Base-by-base conservation (phyloP, 179 eudicot genomes). In the Gypsophila paniculata region DNA sequence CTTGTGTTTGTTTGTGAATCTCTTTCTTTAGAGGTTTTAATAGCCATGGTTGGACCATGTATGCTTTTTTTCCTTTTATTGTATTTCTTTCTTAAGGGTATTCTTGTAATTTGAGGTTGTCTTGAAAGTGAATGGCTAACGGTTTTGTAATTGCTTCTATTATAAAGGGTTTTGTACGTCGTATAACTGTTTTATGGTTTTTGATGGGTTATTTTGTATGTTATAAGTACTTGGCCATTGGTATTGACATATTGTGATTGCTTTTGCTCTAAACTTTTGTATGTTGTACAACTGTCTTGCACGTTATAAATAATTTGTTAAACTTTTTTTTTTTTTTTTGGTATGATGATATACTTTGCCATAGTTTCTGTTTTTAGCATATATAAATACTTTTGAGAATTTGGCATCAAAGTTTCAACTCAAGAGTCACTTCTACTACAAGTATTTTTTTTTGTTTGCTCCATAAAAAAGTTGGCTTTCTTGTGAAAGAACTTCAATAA, bases 31-130 rank as follows among this genome's bases (percentile, higher is more conserved):
- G 75, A 79, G 73, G 61, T 72, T 80, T 68, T 84, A 75, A 69
- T 75, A 74, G 64, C 76, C 76, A 82, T 89, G 88, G 79, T 78
- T 73, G 63, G 2, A 51, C 73, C 79, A 72, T 78, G 91, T 87
- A 58, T 57, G 87, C 52, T 62, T 60, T 74, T 65, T 25, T 34
- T 60, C 39, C 6, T 61, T 21, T 26, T n/a, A n/a, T 39, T 19
- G 39, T 34, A 22, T 4, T 58, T 42, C 46, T 42, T 42, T 21
- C 32, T 19, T 61, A 34, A n/a, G 25, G 39, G 42, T 58, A 48
- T 57, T 59, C 11, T 39, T 68, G 19, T 39, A 18, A 34, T 51
- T 10, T 67, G 22, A 10, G 36, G 29, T 57, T 64, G 64, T 54
- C 38, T 25, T 18, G 18, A 25, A 18, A 23, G 63, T 2, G 25